Conservation (phyloP, 164 flowering plant genomes). For the Echeveria elegans region DNA sequence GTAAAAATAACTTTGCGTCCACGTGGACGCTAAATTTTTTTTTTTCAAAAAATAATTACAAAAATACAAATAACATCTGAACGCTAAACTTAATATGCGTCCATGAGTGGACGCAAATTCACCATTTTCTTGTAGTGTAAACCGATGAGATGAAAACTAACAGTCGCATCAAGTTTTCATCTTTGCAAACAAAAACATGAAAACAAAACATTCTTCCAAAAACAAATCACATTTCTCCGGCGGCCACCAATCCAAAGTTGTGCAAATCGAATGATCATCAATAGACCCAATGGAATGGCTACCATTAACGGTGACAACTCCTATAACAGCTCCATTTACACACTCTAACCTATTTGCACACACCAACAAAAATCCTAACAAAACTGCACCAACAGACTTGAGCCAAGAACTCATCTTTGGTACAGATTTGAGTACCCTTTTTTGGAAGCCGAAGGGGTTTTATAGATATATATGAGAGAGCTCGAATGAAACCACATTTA, state of each 20-base stretch:
- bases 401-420: slow-evolving; percentile 29
- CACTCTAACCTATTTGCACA: slow-evolving; percentile 11
- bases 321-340: slow-evolving; percentile 34
- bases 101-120: no score
- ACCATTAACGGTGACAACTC: slow-evolving; percentile 33
- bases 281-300: slow-evolving; percentile 17
- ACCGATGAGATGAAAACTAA: slow-evolving; percentile 11
- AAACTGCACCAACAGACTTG: slow-evolving; percentile 14
- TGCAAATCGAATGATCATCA: slow-evolving; percentile 32
- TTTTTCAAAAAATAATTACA: no score
- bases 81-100: no score
- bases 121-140: no score
- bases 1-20: no score
- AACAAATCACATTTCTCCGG: slow-evolving; percentile 34
- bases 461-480: no score
- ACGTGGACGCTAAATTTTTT: no score
- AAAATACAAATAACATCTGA: no score
- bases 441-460: no score
- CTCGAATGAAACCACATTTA: no score
- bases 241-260: slow-evolving; percentile 46
- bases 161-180: background rate
- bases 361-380: slow-evolving; percentile 11
- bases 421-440: background rate
- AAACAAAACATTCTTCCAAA: background rate
- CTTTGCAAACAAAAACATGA: slow-evolving; percentile 9